Percentiles rank a stretch among this genome's conserved stretches.
Evolutionary conservation across 495 filamentous ascomycete species (phyloP).

Genomic region (Thermochaetoides thermophila): DNA sequence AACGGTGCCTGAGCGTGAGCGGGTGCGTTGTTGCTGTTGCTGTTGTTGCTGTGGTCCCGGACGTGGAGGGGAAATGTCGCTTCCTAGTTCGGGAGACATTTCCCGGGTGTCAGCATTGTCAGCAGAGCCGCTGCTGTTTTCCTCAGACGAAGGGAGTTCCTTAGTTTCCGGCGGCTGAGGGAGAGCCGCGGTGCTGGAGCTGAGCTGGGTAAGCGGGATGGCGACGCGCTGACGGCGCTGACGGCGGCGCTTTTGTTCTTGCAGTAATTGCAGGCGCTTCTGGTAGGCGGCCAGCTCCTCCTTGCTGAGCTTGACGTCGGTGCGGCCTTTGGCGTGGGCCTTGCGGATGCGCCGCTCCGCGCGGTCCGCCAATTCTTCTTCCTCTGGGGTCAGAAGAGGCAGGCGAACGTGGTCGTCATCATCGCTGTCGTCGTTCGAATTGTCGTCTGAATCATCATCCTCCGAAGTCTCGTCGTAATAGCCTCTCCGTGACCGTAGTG

Average conservation of each 20-base stretch:
- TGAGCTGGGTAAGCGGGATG: slow-evolving; percentile 27
- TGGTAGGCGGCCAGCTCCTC: slow-evolving; percentile 65
- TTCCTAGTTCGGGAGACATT: no score
- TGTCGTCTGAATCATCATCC: slow-evolving; percentile 31
- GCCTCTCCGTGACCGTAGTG: slow-evolving; percentile 21
- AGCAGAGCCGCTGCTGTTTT: no score
- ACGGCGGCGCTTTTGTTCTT: slow-evolving; percentile 27
- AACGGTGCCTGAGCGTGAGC: slow-evolving; percentile 18
- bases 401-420: slow-evolving; percentile 38
- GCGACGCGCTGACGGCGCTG: slow-evolving; percentile 26
- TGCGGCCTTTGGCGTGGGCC: slow-evolving; percentile 56
- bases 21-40: no score
- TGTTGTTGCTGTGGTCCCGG: no score
- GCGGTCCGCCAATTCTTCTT: slow-evolving; percentile 57
- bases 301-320: slow-evolving; percentile 59
- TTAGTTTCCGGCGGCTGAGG: no score
- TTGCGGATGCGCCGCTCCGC: slow-evolving; percentile 63
- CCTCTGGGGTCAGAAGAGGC: slow-evolving; percentile 42
- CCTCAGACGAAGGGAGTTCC: no score
- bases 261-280: slow-evolving; percentile 42
- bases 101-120: no score
- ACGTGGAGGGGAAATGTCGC: no score
- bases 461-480: slow-evolving; percentile 35
- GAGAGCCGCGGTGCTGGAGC: no score
- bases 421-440: slow-evolving; percentile 32